Evolutionary conservation across 1,284 basidiomycete species (phyloP).

Genomic region (Lentinus polychrous): DNA sequence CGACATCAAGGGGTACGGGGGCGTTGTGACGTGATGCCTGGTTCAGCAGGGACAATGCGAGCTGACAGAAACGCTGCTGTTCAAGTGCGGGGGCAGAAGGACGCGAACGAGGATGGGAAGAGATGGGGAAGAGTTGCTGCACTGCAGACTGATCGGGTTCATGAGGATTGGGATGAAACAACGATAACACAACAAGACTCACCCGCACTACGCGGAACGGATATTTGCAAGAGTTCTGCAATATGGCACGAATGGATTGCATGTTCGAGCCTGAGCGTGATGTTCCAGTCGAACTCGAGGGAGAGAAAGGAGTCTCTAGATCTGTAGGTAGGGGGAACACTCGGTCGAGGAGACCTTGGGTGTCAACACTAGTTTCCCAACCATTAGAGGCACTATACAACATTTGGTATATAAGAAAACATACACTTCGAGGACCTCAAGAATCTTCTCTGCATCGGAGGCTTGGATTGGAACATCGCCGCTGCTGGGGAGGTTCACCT

Average conservation of each 20-base stretch:
- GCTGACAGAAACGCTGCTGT: conserved; percentile 66
- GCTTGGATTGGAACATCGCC: conserved; percentile 44
- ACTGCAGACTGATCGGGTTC: conserved; percentile 44
- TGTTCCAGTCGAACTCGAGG: conserved; percentile 13
- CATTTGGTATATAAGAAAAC: conserved; percentile 20
- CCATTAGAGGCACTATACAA: conserved; percentile 4
- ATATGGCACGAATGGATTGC: conserved; percentile 56
- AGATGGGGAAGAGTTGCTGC: conserved; percentile 58
- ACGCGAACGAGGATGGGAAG: conserved; percentile 53
- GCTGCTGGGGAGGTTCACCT: conserved; percentile 18
- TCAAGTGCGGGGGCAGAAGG: conserved; percentile 56
- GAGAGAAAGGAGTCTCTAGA: conserved; percentile 25
- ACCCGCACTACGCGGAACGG: conserved; percentile 46
- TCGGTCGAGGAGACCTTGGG: conserved; percentile 72
- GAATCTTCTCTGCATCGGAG: conserved; percentile 51
- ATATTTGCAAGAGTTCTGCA: conserved; percentile 46
- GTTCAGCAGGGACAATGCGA: conserved; percentile 63
- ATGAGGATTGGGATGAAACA: conserved; percentile 5
- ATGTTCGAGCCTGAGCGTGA: conserved; percentile 25
- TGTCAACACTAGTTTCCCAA: conserved; percentile 44
- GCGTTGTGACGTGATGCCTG: conserved; percentile 51
- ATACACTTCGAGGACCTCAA: conserved; percentile 72
- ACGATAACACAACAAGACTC: conserved; percentile 21
- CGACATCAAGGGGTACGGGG: conserved; percentile 37
- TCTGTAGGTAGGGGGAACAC: conserved; percentile 54